A percentile compares a stretch with the other conserved stretches of the same genome.
Evolutionary conservation across 1,139 yeast species (phyloP).

Genomic region (Blastobotrys capitulatus): DNA sequence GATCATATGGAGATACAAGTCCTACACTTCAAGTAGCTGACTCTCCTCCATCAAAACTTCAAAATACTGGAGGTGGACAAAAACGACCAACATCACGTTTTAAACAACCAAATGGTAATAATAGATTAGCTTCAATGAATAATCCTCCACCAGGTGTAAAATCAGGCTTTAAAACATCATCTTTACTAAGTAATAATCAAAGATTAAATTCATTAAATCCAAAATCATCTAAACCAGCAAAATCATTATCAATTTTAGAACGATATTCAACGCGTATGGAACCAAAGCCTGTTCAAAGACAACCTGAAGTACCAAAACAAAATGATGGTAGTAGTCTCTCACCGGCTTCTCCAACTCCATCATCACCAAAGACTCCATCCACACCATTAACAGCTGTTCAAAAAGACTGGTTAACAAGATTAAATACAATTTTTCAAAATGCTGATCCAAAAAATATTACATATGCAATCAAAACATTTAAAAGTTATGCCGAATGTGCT

Average conservation of each 20-base stretch:
- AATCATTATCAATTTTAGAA: neutral
- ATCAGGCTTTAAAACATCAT: neutral
- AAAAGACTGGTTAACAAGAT: neutral
- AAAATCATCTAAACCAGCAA: neutral
- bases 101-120: neutral
- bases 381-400: neutral
- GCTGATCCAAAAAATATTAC: constrained; percentile 3
- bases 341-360: neutral
- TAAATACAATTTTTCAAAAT: neutral
- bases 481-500: constrained; percentile 1
- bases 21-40: constrained; percentile 9
- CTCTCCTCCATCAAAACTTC: constrained; percentile 6
- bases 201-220: constrained; percentile 1
- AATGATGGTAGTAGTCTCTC: neutral
- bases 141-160: neutral
- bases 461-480: neutral
- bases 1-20: neutral
- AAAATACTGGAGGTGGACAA: constrained; percentile 3
- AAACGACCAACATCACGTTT: constrained; percentile 9
- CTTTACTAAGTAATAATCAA: neutral
- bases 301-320: constrained; percentile 4
- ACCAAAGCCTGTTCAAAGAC: constrained; percentile 7
- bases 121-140: neutral
- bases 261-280: constrained; percentile 4
- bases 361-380: neutral